Evolutionary conservation across 2,329 filamentous ascomycete species (phyloP).

Genomic region (Truncatella angustata): DNA sequence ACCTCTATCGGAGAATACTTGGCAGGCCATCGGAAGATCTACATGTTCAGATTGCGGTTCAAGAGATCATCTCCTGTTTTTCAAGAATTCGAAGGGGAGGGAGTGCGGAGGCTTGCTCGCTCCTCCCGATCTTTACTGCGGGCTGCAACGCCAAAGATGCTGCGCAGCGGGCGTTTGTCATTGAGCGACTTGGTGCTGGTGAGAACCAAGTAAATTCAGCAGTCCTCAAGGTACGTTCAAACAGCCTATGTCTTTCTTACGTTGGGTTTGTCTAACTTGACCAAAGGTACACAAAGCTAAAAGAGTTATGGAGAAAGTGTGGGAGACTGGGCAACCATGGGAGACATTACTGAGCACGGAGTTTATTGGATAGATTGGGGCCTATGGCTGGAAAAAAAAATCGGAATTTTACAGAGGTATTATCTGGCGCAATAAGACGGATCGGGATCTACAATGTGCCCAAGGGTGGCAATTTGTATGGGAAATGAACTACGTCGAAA

Average conservation of each 20-base stretch:
- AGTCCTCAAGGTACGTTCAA: neutral
- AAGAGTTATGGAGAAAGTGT: constrained; percentile 65
- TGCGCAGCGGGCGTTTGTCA: constrained; percentile 56
- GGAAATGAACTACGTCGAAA: too few relatives aligned
- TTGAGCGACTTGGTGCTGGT: constrained; percentile 63
- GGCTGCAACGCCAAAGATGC: constrained; percentile 68
- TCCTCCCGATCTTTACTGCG: constrained; percentile 82
- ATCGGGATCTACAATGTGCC: too few relatives aligned
- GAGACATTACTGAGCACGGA: constrained; percentile 65
- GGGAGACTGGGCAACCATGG: constrained; percentile 67
- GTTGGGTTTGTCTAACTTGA: too few relatives aligned
- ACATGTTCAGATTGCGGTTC: constrained; percentile 62
- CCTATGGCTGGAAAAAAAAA: neutral
- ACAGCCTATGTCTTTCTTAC: neutral
- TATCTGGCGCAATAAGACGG: neutral
- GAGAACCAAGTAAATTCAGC: constrained; percentile 60
- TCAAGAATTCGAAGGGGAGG: constrained; percentile 62
- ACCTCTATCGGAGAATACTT: constrained; percentile 72
- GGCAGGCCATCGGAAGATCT: constrained; percentile 55
- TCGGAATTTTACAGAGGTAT: neutral
- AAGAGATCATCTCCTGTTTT: constrained; percentile 62
- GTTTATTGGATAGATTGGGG: constrained; percentile 57
- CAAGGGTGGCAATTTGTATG: too few relatives aligned
- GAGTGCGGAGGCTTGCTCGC: constrained; percentile 69
- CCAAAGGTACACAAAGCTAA: constrained; percentile 57